Evolutionary conservation across 257 asterid species (phyloP).

Genomic region (Rehmannia glutinosa): DNA sequence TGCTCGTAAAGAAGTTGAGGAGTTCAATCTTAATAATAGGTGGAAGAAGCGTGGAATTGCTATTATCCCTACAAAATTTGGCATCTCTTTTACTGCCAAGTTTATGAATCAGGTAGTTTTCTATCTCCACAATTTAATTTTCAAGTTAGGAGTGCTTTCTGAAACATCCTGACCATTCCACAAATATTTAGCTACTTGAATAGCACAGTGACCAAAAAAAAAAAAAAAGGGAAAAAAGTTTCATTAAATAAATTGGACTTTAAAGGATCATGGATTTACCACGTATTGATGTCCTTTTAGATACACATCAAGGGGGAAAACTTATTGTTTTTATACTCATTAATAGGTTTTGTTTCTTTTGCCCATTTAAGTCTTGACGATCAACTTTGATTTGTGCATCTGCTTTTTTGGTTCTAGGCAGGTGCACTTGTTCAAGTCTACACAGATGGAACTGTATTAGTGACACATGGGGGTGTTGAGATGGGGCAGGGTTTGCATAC

Average conservation of each 20-base stretch:
- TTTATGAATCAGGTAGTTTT: constrained; percentile 89
- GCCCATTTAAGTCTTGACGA: neutral
- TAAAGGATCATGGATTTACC: too few relatives aligned
- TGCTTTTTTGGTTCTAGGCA: constrained; percentile 46
- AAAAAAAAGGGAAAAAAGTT: neutral
- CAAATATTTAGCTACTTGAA: neutral
- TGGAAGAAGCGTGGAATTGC: constrained; percentile 95
- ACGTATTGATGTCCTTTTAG: too few relatives aligned
- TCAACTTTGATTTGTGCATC: constrained; percentile 4
- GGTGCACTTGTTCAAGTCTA: constrained; percentile 98
- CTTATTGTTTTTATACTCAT: too few relatives aligned
- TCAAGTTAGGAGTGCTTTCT: neutral
- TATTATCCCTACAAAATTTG: constrained; percentile 84
- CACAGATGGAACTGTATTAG: constrained; percentile 96
- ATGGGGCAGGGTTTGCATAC: constrained; percentile 99
- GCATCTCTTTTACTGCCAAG: constrained; percentile 84
- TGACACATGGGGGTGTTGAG: constrained; percentile 98
- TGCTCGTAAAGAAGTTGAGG: constrained; percentile 60
- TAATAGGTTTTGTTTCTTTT: neutral
- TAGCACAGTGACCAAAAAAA: neutral
- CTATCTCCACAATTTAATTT: neutral
- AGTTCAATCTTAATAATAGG: constrained; percentile 63
- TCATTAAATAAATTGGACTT: neutral
- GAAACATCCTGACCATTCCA: neutral
- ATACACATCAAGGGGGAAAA: too few relatives aligned